Percentiles rank a stretch among this genome's conserved stretches.
Conservation (phyloP, 371 early-diverging fungal species). For the Syncephalastrum monosporum region DNA sequence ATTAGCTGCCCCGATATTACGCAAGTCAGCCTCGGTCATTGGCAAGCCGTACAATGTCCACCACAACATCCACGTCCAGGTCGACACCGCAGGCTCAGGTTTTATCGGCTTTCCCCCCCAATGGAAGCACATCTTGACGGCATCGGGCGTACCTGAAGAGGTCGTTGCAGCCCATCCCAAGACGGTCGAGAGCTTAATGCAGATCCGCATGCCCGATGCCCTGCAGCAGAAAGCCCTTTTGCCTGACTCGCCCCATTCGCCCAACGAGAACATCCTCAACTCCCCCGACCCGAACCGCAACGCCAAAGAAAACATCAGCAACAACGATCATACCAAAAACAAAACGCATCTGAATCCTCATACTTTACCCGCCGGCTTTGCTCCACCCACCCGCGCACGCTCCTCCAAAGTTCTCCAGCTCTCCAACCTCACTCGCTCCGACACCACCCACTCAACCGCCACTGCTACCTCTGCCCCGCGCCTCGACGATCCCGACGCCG, state of each 20-base stretch:
- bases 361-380: conserved; percentile 42
- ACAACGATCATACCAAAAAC: too few relatives aligned
- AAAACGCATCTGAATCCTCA: neutral
- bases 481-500: neutral
- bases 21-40: conserved; percentile 32
- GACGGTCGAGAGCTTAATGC: conserved; percentile 54
- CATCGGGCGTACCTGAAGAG: conserved; percentile 54
- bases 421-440: conserved; percentile 5
- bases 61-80: conserved; percentile 61
- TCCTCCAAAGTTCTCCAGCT: conserved; percentile 39
- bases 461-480: neutral
- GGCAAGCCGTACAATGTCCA: conserved; percentile 66
- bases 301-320: neutral
- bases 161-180: conserved; percentile 53
- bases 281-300: conserved; percentile 13
- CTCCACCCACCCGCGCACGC: conserved; percentile 46
- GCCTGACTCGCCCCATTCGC: conserved; percentile 26
- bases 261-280: conserved; percentile 12
- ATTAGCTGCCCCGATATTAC: conserved; percentile 20
- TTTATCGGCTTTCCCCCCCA: conserved; percentile 57
- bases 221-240: conserved; percentile 24
- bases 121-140: conserved; percentile 56
- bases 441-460: conserved; percentile 4
- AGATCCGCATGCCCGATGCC: conserved; percentile 53
- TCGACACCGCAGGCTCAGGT: conserved; percentile 42